These are phyloP conservation scores for Hamigera avellanea DNA, from an alignment of 495 filamentous ascomycete genomes.

Conservation along the genomic window DNA sequence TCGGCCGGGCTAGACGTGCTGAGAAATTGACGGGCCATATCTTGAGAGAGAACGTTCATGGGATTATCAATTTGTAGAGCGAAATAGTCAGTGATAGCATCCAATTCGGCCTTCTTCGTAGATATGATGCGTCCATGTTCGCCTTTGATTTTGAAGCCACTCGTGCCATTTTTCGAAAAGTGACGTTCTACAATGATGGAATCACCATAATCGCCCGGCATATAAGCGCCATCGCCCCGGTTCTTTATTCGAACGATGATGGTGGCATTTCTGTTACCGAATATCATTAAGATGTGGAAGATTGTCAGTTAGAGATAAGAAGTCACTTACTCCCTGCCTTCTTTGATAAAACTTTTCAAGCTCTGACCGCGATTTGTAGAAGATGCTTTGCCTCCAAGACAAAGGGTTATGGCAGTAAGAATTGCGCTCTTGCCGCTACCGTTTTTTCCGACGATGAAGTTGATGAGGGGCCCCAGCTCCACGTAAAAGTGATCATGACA, in stretches of 20 bases:
- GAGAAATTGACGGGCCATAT: conserved; percentile 87
- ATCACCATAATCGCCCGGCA: conserved; percentile 70
- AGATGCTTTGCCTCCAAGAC: conserved; percentile 87
- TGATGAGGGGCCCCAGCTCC: conserved; percentile 81
- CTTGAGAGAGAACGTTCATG: conserved; percentile 94
- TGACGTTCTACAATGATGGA: conserved; percentile 84
- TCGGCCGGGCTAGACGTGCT: conserved; percentile 67
- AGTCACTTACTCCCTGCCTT: conserved; percentile 61
- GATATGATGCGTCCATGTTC: conserved; percentile 60
- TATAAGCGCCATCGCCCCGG: conserved; percentile 68
- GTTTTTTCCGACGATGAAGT: conserved; percentile 96
- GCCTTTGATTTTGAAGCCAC: conserved; percentile 79
- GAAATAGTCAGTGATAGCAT: conserved; percentile 86
- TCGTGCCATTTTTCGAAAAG: conserved; percentile 66
- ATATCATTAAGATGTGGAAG: conserved; percentile 10
- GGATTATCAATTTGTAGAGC: conserved; percentile 94
- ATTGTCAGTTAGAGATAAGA: not conserved
- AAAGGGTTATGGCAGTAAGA: conserved; percentile 87
- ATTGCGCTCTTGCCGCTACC: conserved; percentile 98
- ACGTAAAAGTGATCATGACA: conserved; percentile 75
- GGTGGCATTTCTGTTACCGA: conserved; percentile 23
- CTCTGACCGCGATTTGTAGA: conserved; percentile 91
- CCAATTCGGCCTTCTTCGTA: conserved; percentile 76
- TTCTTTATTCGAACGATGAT: conserved; percentile 85
- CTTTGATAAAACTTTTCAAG: conserved; percentile 85